Evolutionary conservation across 306 rosid species (phyloP), one percentile per base, ranked within the genome.

Genomic region (Carpinus fangiana): DNA sequence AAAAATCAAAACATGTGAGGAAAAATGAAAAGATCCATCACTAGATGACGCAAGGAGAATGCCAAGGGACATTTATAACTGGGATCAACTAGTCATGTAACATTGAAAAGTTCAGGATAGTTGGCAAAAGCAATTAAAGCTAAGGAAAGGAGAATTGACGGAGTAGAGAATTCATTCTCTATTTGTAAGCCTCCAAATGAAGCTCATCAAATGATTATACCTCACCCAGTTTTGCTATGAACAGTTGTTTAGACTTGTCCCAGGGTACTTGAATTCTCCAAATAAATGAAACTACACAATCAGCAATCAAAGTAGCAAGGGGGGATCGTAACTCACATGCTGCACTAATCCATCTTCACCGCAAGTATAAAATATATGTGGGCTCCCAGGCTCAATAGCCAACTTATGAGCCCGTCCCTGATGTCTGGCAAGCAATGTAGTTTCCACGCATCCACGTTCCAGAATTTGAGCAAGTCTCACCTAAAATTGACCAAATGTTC

Each of bases 341-440:
- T 93, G 97, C 59, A 95, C 98, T 59, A 87, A 47, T 77, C 98
- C 99, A 90, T 95, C 99, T 88, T 95, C 99, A 81, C 98, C 99
- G 10, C 99, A 95, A 31, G 94, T 88, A 73, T 86, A 95, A 77
- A 95, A 93, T 53, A 90, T 90, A 84, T 95, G 89, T 57, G 98
- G 90, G 85, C 99, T 95, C 76, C 99, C 98, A 46, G 99, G 98
- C 73, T 93, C 99, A 73, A 95, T 85, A 57, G 99, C 98, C 87
- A 95, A 80, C 85, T 93, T 95, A 89, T 95, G 99, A 77, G 92
- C 98, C 36, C 93, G 86, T 75, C 93, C 96, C 43, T 74, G 82
- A 87, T 95, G 99, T 74, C 47, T 88, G 65, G 76, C 93, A 66
- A 95, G 84, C 57, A 83, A 48, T 60, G 83, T 82, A 65, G 88